phyloP scores from a whole-genome alignment of 306 rosid genomes.

The Sphenostylis stenocarpa region DNA sequence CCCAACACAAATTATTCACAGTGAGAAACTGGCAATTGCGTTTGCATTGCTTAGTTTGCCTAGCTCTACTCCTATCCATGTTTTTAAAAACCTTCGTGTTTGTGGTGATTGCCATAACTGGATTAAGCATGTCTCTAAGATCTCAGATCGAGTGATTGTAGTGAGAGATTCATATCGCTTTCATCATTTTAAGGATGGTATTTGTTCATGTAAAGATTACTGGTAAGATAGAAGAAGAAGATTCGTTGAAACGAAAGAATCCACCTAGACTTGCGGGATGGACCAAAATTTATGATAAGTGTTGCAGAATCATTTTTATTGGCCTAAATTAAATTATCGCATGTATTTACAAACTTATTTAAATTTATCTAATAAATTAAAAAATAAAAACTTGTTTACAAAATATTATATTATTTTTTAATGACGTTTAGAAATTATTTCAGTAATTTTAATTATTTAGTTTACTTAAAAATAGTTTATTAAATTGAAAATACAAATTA shows the following conservation, averaged over 20 bases:
- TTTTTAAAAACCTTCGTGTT: constrained; percentile 82
- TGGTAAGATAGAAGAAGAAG: constrained; percentile 54
- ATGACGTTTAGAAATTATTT: too few species aligned
- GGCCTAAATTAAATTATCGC: too few species aligned
- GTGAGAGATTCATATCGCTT: constrained; percentile 84
- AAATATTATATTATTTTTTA: too few species aligned
- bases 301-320: not conserved
- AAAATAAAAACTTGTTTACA: too few species aligned
- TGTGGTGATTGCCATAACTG: constrained; percentile 88
- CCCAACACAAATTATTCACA: constrained; percentile 55
- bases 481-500: too few species aligned
- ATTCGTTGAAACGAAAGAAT: constrained; percentile 20
- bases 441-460: too few species aligned
- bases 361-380: too few species aligned
- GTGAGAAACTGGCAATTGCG: constrained; percentile 82
- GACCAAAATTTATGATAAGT: not conserved
- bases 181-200: constrained; percentile 77
- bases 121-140: constrained; percentile 71
- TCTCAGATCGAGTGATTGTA: constrained; percentile 56
- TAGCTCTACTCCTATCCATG: constrained; percentile 53
- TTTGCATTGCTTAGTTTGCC: constrained; percentile 71
- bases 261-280: not conserved
- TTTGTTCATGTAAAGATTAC: constrained; percentile 79
- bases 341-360: too few species aligned
- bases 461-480: too few species aligned